Conservation (phyloP, 169 alveolate species). For the Plasmodium coatneyi region DNA sequence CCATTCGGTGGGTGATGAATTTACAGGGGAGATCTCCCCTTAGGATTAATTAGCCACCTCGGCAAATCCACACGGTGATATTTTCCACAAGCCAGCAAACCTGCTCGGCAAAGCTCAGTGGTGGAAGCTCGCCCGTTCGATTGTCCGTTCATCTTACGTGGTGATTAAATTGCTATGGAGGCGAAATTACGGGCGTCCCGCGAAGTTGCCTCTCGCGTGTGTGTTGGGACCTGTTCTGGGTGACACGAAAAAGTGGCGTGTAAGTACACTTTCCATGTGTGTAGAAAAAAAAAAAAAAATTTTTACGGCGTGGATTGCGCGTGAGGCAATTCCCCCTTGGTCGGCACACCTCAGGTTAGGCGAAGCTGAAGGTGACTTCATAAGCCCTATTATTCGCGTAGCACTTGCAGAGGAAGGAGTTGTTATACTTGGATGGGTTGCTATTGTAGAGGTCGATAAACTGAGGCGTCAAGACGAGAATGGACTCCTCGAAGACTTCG, state of each 20-base stretch:
- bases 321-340: neutral
- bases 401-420: slow-evolving; percentile 34
- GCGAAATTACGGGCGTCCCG: neutral
- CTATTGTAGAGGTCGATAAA: neutral
- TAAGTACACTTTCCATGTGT: neutral
- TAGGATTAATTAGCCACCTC: too few relatives aligned
- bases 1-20: neutral
- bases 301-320: neutral
- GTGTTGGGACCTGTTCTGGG: neutral
- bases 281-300: neutral
- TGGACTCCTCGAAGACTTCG: slow-evolving; percentile 28
- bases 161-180: neutral
- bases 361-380: neutral
- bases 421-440: neutral
- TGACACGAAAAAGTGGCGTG: neutral
- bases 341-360: neutral
- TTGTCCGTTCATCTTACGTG: neutral
- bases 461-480: neutral
- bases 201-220: neutral
- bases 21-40: too few relatives aligned
- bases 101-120: neutral
- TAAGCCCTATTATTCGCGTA: neutral
- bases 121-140: neutral
- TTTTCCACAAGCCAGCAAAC: too few relatives aligned
- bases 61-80: too few relatives aligned